A percentile compares a stretch with the other conserved stretches of the same genome.
phyloP scores from a whole-genome alignment of 108 stramenopile genomes.

The Epipyxis sp. region DNA sequence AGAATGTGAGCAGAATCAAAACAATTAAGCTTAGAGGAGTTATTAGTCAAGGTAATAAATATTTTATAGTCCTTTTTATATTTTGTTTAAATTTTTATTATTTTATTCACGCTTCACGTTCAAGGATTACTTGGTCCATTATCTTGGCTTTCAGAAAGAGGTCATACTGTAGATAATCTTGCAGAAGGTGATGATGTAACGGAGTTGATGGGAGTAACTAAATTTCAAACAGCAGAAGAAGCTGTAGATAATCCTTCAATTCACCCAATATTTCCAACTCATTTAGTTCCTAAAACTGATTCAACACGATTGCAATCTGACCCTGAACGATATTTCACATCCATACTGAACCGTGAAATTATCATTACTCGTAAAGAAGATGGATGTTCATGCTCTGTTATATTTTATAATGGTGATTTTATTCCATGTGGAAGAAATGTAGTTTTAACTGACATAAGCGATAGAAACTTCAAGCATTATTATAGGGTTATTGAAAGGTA shows the following conservation, averaged over 20 bases:
- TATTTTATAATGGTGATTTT: not conserved
- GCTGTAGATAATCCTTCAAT: not conserved
- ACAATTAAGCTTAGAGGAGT: not conserved
- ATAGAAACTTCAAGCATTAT: not conserved
- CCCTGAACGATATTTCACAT: not conserved
- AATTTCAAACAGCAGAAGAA: not conserved
- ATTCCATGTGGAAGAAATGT: not conserved
- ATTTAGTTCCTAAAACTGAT: not conserved
- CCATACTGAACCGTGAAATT: not conserved
- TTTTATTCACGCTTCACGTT: too few species aligned
- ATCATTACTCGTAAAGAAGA: not conserved
- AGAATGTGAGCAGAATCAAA: not conserved
- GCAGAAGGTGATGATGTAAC: conserved; percentile 1
- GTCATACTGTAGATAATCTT: not conserved
- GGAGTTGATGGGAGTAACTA: not conserved
- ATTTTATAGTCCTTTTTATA: too few species aligned
- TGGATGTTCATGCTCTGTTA: not conserved
- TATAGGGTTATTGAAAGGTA: not conserved
- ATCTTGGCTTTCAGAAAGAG: not conserved
- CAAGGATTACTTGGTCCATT: not conserved
- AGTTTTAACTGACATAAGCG: not conserved
- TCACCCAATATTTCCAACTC: too few species aligned
- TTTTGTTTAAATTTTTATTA: too few species aligned
- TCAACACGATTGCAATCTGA: not conserved
- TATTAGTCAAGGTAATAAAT: too few species aligned